Base-by-base conservation (phyloP, 2,329 filamentous ascomycete species). In the Phialophora chinensis region DNA sequence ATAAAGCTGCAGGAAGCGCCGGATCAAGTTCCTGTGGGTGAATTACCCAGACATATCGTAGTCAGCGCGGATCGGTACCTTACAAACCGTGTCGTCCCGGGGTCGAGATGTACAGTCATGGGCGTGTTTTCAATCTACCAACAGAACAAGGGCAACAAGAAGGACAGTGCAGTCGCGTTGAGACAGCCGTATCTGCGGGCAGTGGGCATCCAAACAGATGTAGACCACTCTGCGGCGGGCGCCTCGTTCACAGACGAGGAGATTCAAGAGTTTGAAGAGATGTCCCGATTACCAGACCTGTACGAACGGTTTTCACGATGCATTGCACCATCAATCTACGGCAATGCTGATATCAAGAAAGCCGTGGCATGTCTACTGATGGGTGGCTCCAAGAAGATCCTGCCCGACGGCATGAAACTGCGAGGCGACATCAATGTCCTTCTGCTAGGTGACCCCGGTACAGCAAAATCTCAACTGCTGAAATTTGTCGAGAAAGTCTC, bases 71-170 rank as follows among this genome's bases (percentile, higher is more conserved):
- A 99, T 76, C 87, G 95, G 61, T 97, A 98, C 76, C 83, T 99
- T 55, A 95, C 94, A 11, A 99, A 99, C 77, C 88, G 93, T 60
- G 95, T 99, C 2, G 93, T 99, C 3, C 95, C 95, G 5, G 95
- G 95, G 33, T 96, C 94, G 59, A 87, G 94, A 77, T 99, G 95
- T 78, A 96, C 93, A 2, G 86, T 99, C 20, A 98, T 95, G 87
- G 95, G 95, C 23, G 92, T 99, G 38, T 99, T 97, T 82, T 97
- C 94, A 33, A 98, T 98, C 75, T 99, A 97, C 79, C 92, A 97
- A 78, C 91, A 90, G 73, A 98, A 98, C 79, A 73, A 72, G 62
- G 90, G 87, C 50, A 96, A 93, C 78, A 91, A 90, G 73, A 87
- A 86, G 1, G 89, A 88, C 60, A 90, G 90, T 1, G 95, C 95